Evolutionary conservation across 169 alveolate genomes (phyloP), one percentile per base, ranked within the genome.

Genomic region (Plasmodium sp.): DNA sequence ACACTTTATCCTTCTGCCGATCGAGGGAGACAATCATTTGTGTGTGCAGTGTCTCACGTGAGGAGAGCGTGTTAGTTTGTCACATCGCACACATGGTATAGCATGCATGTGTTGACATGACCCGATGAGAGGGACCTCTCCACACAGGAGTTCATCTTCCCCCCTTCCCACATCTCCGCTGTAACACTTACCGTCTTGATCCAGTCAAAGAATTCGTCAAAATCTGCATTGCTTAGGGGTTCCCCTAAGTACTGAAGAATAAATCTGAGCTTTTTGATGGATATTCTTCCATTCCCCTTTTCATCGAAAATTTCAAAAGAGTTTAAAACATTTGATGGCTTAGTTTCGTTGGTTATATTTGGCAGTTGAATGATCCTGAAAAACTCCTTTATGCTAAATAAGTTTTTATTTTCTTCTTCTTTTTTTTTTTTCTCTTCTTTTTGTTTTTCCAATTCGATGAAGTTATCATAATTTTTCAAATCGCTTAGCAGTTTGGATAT

Each of bases 151-250:
- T 62, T 62, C 34, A 62, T n/a, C 75, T 5, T 4, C 27, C 27
- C 72, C 72, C 22, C 72, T 5, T 54, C 72, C 45, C n/a, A n/a
- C n/a, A n/a, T 39, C 45, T 48, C 77, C 77, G 39, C 16, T 7
- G 39, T 5, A n/a, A 62, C 48, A 51, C 54, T 80, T 90, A 90
- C 94, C 34, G 90, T 90, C 74, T 79, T 90, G 39, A 90, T 80
- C 94, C 94, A 90, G n/a, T 79, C 82, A 43, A 51, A 90, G 54
- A 90, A 90, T 31, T 90, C 94, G 83, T 90, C 94, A 81, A 90
- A 90, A 27, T 90, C 94, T 48, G 72, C 43, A 58, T 90, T 90
- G 48, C 92, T 81, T 18, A 90, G 54, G 16, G 94, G 94, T 41
- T 90, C 94, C 43, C 94, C 94, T 58, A 90, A 81, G 73, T 90